Percentiles rank a stretch among this genome's conserved stretches.
Evolutionary conservation across 331 rosid species (phyloP).

Genomic region (Ulmus americana): DNA sequence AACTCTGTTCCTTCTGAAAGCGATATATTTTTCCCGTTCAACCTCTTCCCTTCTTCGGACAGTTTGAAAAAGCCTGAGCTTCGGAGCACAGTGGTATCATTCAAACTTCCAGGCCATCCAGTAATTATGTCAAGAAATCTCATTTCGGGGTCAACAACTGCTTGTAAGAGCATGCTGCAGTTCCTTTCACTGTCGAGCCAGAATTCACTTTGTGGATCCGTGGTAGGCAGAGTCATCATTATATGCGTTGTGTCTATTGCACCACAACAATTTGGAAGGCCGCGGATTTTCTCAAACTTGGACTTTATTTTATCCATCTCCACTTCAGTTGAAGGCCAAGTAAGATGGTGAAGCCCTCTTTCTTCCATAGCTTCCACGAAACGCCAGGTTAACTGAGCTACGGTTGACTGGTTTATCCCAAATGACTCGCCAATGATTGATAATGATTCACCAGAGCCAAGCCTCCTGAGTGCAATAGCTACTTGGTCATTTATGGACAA

Average conservation of each 20-base stretch:
- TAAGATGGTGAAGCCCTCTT: conserved; percentile 66
- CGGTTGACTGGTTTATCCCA: conserved; percentile 65
- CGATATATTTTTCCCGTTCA: conserved; percentile 39
- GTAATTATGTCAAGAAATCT: conserved; percentile 66
- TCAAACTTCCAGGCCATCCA: conserved; percentile 89
- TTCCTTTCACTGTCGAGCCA: conserved; percentile 76
- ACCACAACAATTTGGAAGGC: conserved; percentile 84
- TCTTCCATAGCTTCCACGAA: conserved; percentile 91
- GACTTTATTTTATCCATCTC: conserved; percentile 61
- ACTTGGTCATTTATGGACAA: conserved; percentile 76
- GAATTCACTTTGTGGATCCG: conserved; percentile 40
- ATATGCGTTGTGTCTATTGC: conserved; percentile 75
- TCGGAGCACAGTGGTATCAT: conserved; percentile 48
- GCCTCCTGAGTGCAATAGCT: conserved; percentile 88
- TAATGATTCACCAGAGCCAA: conserved; percentile 80
- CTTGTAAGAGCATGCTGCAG: conserved; percentile 88
- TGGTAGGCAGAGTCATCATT: conserved; percentile 70
- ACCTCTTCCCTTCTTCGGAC: conserved; percentile 51
- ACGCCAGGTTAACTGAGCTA: conserved; percentile 82
- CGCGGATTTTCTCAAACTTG: conserved; percentile 56
- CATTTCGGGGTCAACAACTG: conserved; percentile 69
- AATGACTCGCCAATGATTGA: conserved; percentile 63
- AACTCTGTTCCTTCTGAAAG: conserved; percentile 44
- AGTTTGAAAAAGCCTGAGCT: conserved; percentile 56
- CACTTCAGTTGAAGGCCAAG: conserved; percentile 61